Evolutionary conservation across 371 early-diverging fungal genomes (phyloP).

Genomic region (Mucor plumbeus): DNA sequence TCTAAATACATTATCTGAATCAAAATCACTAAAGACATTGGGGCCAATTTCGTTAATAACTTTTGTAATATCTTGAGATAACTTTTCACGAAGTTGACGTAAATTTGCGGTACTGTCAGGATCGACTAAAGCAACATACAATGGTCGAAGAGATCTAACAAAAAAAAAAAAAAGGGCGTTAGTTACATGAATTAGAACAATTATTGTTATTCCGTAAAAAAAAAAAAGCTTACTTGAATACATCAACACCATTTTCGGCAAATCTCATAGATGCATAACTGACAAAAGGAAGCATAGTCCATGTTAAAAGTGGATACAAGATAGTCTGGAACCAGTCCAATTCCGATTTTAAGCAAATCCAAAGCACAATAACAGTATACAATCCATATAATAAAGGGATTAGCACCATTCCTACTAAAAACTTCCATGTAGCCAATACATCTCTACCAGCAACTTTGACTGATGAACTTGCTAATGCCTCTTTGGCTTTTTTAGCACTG

Average conservation of each 20-base stretch:
- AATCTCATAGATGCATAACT: slow-evolving; percentile 85
- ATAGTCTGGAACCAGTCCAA: slow-evolving; percentile 39
- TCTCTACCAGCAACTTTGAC: slow-evolving; percentile 95
- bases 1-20: slow-evolving; percentile 49
- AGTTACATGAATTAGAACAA: too few species aligned
- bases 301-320: slow-evolving; percentile 57
- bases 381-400: slow-evolving; percentile 78
- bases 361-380: slow-evolving; percentile 68
- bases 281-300: slow-evolving; percentile 71
- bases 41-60: slow-evolving; percentile 90
- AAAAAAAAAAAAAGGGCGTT: too few species aligned
- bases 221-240: slow-evolving; percentile 63
- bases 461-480: slow-evolving; percentile 86
- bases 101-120: slow-evolving; percentile 63
- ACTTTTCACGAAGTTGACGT: slow-evolving; percentile 69
- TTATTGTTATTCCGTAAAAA: too few species aligned
- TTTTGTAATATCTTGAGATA: slow-evolving; percentile 78
- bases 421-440: slow-evolving; percentile 97
- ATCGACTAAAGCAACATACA: slow-evolving; percentile 77
- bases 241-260: slow-evolving; percentile 90
- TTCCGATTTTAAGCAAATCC: slow-evolving; percentile 45
- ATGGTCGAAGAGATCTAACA: slow-evolving; percentile 77
- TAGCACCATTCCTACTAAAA: slow-evolving; percentile 82
- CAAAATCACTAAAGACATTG: slow-evolving; percentile 82
- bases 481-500: slow-evolving; percentile 82